Conservation (phyloP, 208 protist genomes). For the Acanthamoeba healyi region DNA sequence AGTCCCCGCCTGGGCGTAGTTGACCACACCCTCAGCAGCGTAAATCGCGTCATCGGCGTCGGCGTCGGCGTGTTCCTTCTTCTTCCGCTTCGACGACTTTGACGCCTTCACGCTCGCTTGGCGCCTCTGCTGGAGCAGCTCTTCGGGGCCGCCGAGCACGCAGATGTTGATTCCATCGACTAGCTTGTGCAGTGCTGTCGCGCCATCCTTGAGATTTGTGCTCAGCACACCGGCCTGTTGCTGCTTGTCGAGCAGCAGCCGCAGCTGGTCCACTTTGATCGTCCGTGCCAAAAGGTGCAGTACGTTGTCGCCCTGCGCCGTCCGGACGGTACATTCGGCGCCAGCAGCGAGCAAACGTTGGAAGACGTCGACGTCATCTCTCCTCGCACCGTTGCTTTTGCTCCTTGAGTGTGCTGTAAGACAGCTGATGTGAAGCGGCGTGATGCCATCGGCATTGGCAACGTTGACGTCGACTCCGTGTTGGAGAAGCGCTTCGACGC, state of each 20-base stretch:
- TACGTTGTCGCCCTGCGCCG: neutral
- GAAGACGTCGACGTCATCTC: neutral
- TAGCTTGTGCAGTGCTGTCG: slow-evolving; percentile 11
- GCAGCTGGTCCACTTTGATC: neutral
- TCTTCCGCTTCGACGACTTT: neutral
- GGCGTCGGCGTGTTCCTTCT: neutral
- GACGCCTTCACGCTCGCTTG: neutral
- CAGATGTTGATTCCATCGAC: neutral
- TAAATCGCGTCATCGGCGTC: too few relatives aligned
- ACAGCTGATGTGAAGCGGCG: slow-evolving; percentile 15
- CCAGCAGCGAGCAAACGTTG: neutral
- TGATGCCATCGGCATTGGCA: neutral
- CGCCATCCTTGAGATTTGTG: neutral
- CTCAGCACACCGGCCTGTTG: too few relatives aligned
- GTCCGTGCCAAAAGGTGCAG: neutral
- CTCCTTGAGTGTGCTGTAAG: neutral
- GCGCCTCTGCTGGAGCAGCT: neutral
- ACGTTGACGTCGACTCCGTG: neutral
- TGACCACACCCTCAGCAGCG: neutral
- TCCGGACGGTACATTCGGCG: neutral
- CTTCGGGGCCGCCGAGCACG: neutral
- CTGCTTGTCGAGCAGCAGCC: neutral
- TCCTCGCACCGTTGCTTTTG: neutral
- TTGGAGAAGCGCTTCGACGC: neutral
- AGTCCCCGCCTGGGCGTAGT: neutral